Percentiles rank a stretch among this genome's conserved stretches.
Conservation (phyloP, 2,329 filamentous ascomycete species). For the Pseudocercospora musae region DNA sequence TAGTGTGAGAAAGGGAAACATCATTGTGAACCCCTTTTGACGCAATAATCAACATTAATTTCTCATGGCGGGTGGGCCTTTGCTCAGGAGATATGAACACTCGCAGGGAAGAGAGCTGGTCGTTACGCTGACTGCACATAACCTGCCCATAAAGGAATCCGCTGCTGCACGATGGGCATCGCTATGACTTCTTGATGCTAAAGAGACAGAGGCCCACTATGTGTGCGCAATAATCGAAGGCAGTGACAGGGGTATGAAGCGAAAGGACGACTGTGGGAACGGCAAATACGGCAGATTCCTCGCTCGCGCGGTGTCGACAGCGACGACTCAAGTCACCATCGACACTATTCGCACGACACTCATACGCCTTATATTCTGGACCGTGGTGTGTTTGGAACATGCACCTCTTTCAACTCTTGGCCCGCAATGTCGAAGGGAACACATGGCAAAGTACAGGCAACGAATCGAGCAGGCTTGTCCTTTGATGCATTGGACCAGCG, state of each 20-base stretch:
- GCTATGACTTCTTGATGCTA: not conserved
- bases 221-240: not conserved
- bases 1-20: not conserved
- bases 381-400: not conserved
- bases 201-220: not conserved
- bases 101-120: not conserved
- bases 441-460: constrained; percentile 21
- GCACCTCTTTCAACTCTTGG: constrained; percentile 16
- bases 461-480: constrained; percentile 21
- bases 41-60: not conserved
- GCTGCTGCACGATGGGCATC: not conserved
- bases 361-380: constrained; percentile 4
- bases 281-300: not conserved
- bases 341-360: not conserved
- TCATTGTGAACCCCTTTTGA: not conserved
- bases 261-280: not conserved
- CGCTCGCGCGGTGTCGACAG: not conserved
- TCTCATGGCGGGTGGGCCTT: not conserved
- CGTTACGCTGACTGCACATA: not conserved
- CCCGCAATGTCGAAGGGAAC: constrained; percentile 22
- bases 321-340: not conserved
- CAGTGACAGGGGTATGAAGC: not conserved
- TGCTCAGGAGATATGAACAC: too few relatives aligned
- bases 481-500: constrained; percentile 23
- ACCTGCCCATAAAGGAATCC: not conserved